Evolutionary conservation across 306 rosid genomes (phyloP), one percentile per base, ranked within the genome.

Genomic region (Vicia faba): DNA sequence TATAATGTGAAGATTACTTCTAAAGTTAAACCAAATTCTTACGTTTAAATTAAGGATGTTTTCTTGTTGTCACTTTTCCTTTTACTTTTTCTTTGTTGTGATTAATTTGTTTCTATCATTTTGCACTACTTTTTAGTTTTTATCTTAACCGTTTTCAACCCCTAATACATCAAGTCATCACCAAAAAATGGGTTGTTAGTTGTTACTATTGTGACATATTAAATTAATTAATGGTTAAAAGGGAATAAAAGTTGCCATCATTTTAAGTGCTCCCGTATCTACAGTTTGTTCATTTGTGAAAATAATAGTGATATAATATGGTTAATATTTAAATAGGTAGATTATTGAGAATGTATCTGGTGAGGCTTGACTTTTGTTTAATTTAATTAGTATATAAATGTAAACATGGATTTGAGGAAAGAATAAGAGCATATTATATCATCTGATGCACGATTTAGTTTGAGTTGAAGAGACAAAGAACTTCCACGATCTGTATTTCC

Each of bases 31-130:
- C 73, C 54, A 46, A 56, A 78, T 56, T 66, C 79, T 43, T 53
- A 71, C 63, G 60, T 63, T 83, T 55, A 16, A 75, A n/a, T n/a
- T n/a, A n/a, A 70, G 65, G 83, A 70, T 70, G 81, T 75, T n/a
- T 59, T 60, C 72, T 74, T 26, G 80, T 55, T 69, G 48, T 64
- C 39, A 64, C 71, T 63, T 66, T 71, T 70, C 55, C 50, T 66
- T 48, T 18, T n/a, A n/a, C n/a, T n/a, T n/a, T n/a, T n/a, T n/a
- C n/a, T 3, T 48, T 23, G 56, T 63, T n/a, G n/a, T n/a, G 56
- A 68, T 61, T 56, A 60, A 66, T 81, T 51, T 44, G 46, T 62
- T 40, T 25, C 35, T 13, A 53, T 61, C 38, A 57, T 46, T 55
- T 46, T 68, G 46, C 48, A 8, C 56, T 69, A 64, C 66, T 76